phyloP scores from a whole-genome alignment of 768 basidiomycete genomes.

The Suillus placidus region DNA sequence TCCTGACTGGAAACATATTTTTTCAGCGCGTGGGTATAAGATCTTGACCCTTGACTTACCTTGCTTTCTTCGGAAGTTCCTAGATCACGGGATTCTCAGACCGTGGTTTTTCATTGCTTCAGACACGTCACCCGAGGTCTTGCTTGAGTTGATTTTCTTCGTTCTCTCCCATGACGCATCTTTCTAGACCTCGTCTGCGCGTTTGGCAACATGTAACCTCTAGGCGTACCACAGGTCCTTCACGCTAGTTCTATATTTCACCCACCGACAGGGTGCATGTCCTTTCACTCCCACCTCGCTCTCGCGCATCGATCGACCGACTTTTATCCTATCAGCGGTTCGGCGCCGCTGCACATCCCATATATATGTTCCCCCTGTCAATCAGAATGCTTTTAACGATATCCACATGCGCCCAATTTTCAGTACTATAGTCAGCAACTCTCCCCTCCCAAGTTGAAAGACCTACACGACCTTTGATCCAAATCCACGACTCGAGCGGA shows the following conservation, averaged over 20 bases:
- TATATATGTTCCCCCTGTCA: neutral
- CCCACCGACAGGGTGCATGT: neutral
- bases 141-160: too few relatives aligned
- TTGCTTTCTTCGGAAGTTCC: neutral
- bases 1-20: neutral
- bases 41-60: too few relatives aligned
- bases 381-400: neutral
- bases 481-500: too few relatives aligned
- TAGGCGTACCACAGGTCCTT: neutral
- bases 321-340: too few relatives aligned
- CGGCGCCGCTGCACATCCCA: neutral
- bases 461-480: too few relatives aligned
- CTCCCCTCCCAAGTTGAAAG: too few relatives aligned
- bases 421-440: neutral
- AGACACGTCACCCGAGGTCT: too few relatives aligned
- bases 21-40: neutral
- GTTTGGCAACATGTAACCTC: neutral
- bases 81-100: neutral
- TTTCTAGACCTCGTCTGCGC: too few relatives aligned
- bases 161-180: neutral
- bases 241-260: neutral
- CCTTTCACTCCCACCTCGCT: too few relatives aligned
- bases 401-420: neutral
- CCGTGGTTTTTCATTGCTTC: neutral
- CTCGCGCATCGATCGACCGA: too few relatives aligned